Base-by-base conservation (phyloP, 345 rosid species). In the Murraya koenigii region DNA sequence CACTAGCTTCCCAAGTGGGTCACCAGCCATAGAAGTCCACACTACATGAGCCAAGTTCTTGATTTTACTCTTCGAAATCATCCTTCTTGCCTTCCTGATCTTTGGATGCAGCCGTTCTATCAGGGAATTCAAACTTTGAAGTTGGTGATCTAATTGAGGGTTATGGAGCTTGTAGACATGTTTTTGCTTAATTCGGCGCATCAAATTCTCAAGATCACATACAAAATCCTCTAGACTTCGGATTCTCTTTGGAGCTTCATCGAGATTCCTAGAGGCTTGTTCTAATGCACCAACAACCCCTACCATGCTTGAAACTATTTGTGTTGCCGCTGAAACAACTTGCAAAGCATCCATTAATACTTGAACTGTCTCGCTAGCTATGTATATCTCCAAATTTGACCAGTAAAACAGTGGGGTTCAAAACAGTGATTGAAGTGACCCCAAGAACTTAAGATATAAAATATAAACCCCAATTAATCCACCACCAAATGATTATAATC, bases 191-290 rank as follows among this genome's bases (percentile, higher is more conserved):
- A 79, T 69, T 15, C 39, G 54, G 19, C 22, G 55, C 1, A 33
- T 62, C 75, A 82, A 67, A 72, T 79, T 82, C 71, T 82, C 85
- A 30, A 82, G 85, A 44, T 73, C 75, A 5, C 56, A 67, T 7
- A 79, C 78, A 72, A 82, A 79, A 67, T 76, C 80, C 54, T 82
- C 82, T 49, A 82, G 54, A 80, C 52, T 68, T 72, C 38, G 80
- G 47, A 82, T 79, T 79, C 75, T 79, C 71, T 82, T 79, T 36
- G 85, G 82, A 72, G 82, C 85, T 76, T 82, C 85, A 49, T 82
- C 85, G 14, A 76, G 78, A 79, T 82, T 73, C 77, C 82, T 76
- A 52, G 44, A 72, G 75, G 85, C 85, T 44, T 61, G 69, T 56
- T 84, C 82, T 56, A 80, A 63, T 32, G 84, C 86, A 69, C 66